A percentile compares a stretch with the other conserved stretches of the same genome.
Evolutionary conservation across 371 early-diverging fungal genomes (phyloP).

Genomic region (Lichtheimia corymbifera): DNA sequence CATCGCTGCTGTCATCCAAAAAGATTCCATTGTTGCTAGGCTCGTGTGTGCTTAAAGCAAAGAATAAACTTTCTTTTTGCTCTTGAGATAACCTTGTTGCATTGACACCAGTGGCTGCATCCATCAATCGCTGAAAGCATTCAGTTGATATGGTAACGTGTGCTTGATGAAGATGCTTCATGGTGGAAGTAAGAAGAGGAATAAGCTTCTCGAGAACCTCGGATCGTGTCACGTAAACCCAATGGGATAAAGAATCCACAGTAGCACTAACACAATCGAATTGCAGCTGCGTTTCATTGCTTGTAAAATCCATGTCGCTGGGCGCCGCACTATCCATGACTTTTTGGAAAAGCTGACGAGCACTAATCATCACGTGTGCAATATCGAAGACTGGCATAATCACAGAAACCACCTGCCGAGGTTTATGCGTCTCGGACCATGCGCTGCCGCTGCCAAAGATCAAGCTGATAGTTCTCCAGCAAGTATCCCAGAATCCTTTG

Average conservation of each 20-base stretch:
- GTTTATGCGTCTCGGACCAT: conserved; percentile 40
- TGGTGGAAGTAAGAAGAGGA: conserved; percentile 24
- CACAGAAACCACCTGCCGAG: conserved; percentile 28
- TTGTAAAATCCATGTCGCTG: conserved; percentile 1
- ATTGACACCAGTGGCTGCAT: conserved; percentile 39
- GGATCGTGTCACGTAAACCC: conserved; percentile 46
- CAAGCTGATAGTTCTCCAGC: conserved; percentile 32
- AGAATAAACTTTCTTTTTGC: conserved; percentile 33
- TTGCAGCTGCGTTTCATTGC: conserved; percentile 9
- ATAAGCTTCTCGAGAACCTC: conserved; percentile 35
- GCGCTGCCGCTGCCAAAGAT: conserved; percentile 24
- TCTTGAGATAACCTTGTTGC: conserved; percentile 23
- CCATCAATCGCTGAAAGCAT: conserved; percentile 39
- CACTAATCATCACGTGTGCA: conserved; percentile 23
- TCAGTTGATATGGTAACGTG: conserved; percentile 37
- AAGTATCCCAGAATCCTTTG: conserved; percentile 34
- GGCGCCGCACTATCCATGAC: conserved; percentile 11
- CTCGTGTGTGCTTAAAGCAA: conserved; percentile 39
- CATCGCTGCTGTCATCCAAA: conserved; percentile 46
- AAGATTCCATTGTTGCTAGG: conserved; percentile 37
- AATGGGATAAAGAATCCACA: conserved; percentile 40
- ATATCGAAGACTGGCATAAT: conserved; percentile 34
- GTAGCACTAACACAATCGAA: conserved; percentile 20
- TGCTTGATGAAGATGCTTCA: conserved; percentile 24
- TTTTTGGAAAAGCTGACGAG: conserved; percentile 27